A percentile compares a stretch with the other conserved stretches of the same genome.
These are phyloP conservation scores for Chrysopogon serrulatus DNA, from an alignment of 176 grass and related monocot genomes.

Conservation along the genomic window DNA sequence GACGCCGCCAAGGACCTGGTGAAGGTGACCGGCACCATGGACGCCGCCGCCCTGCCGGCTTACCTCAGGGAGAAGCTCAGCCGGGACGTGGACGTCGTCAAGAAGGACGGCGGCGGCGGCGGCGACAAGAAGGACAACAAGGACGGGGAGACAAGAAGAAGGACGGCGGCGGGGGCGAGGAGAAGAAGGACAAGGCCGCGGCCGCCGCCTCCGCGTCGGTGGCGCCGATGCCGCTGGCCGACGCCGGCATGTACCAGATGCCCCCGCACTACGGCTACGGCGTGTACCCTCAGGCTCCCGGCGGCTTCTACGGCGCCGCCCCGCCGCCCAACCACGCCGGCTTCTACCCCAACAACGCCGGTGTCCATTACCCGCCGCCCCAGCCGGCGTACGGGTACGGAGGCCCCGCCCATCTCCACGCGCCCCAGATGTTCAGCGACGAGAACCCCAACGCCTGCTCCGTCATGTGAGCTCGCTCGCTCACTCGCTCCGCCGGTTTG, in stretches of 20 bases:
- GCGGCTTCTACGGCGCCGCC: constrained; percentile 22
- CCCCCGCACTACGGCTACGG: constrained; percentile 31
- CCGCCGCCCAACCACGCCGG: neutral
- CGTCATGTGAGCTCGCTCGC: constrained; percentile 49
- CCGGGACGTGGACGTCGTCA: constrained; percentile 63
- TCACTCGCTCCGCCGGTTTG: neutral
- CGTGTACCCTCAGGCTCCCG: neutral
- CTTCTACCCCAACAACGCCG: constrained; percentile 48
- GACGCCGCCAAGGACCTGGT: constrained; percentile 75
- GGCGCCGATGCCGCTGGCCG: constrained; percentile 6
- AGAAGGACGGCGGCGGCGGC: constrained; percentile 41
- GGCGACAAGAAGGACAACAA: constrained; percentile 39
- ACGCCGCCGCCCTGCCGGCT: constrained; percentile 51
- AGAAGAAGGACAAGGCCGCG: constrained; percentile 39
- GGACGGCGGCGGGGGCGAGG: constrained; percentile 16
- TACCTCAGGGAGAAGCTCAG: constrained; percentile 71
- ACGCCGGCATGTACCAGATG: constrained; percentile 52
- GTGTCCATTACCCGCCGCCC: constrained; percentile 17
- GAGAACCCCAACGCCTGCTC: constrained; percentile 98
- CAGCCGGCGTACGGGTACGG: constrained; percentile 19
- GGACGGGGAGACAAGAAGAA: constrained; percentile 24
- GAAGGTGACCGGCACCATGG: constrained; percentile 82
- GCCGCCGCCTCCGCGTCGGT: constrained; percentile 22
- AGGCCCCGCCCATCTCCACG: constrained; percentile 29
- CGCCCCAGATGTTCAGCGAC: constrained; percentile 95